A percentile compares a stretch with the other conserved stretches of the same genome.
Conservation (phyloP, 306 rosid genomes). For the Gastrolobium bilobum region DNA sequence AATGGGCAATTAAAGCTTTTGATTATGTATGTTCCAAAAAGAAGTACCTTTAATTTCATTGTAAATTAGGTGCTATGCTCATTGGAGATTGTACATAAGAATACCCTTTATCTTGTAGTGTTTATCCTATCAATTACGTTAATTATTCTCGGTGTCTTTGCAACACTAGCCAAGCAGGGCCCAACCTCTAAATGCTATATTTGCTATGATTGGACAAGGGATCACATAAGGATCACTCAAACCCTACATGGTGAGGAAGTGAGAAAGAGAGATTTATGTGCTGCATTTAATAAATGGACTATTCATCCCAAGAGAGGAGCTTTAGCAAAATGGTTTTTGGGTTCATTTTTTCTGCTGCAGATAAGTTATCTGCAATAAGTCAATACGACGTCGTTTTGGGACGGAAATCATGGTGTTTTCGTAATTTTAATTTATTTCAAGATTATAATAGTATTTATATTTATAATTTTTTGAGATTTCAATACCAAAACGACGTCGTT, state of each 20-base stretch:
- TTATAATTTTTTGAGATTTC: too few species aligned
- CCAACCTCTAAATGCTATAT: slow-evolving; percentile 46
- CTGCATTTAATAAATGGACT: slow-evolving; percentile 47
- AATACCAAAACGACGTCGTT: too few species aligned
- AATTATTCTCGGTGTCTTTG: slow-evolving; percentile 47
- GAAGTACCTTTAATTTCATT: slow-evolving; percentile 42
- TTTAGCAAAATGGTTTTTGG: slow-evolving; percentile 32
- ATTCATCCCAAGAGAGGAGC: background rate
- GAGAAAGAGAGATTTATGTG: slow-evolving; percentile 25
- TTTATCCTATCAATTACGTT: slow-evolving; percentile 44
- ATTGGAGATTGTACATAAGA: slow-evolving; percentile 38
- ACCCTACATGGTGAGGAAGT: background rate
- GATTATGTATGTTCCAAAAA: slow-evolving; percentile 50
- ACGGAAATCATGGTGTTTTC: too few species aligned
- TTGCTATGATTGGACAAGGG: slow-evolving; percentile 62
- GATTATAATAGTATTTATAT: too few species aligned
- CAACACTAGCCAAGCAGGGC: slow-evolving; percentile 46
- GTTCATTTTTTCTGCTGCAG: too few species aligned
- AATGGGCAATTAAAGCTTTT: slow-evolving; percentile 53
- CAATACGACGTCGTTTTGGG: too few species aligned
- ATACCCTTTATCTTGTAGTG: slow-evolving; percentile 29
- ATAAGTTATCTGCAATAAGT: too few species aligned
- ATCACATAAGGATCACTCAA: slow-evolving; percentile 56
- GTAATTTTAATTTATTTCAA: too few species aligned
- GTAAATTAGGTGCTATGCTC: slow-evolving; percentile 13